Base-by-base conservation (phyloP, 2,329 filamentous ascomycete species). In the Epicoccum nigrum region DNA sequence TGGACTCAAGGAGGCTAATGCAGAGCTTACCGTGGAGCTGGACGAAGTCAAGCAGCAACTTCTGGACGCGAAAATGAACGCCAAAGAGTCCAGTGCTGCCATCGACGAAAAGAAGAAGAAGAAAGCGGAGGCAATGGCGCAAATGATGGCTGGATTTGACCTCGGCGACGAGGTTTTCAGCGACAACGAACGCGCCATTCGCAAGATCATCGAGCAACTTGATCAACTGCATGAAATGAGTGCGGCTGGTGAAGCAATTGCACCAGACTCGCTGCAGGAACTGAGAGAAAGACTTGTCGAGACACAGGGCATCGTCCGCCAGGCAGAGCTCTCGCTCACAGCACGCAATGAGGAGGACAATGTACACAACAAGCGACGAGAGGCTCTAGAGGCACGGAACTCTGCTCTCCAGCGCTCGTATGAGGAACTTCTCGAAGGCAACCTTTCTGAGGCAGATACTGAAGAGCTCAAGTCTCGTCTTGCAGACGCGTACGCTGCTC, bases 141-240 rank as follows among this genome's bases (percentile, higher is more conserved):
- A 97, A 82, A 99, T 99, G 94, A 97, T 99, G 93, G 94, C 94
- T 52, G 92, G 93, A 3, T 97, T 99, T 66, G 93, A 99, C 68
- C 84, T 99, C 27, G 93, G 92, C 35, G 88, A 89, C 40, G 92
- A 97, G 51, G 87, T 95, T 25, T 96, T 97, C 73, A 96, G 92
- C 62, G 89, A 94, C 51, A 96, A 96, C 64, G 94, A 99, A 74
- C 84, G 87, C 58, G 87, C 86, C 42, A 90, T 99, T 51, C 86
- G 89, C 53, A 86, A 89, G 56, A 87, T 92, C 56, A 93, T 97
- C 62, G 85, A 92, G 63, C 87, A 90, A 65, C 81, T 97, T 23
- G 92, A 96, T 62, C 79, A 83, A 11, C 79, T 97, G 33, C 83
- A 92, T 59, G 88, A 92, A 62, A 82, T 90, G 64, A 90, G 88